Percentiles rank a stretch among this genome's conserved stretches.
Evolutionary conservation across 345 rosid species (phyloP).

Genomic region (Brassica juncea): DNA sequence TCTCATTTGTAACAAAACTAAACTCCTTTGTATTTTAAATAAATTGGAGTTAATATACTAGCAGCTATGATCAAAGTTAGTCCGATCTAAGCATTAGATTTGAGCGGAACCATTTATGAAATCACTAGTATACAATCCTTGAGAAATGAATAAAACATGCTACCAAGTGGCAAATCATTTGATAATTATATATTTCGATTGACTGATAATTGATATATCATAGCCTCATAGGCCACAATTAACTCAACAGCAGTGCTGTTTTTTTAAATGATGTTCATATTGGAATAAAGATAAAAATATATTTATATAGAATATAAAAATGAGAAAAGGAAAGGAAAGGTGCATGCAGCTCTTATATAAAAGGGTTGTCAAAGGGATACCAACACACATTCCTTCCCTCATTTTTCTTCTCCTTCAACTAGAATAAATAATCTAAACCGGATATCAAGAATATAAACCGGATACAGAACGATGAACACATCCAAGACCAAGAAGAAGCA

Average conservation of each 20-base stretch:
- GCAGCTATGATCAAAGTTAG: slow-evolving; percentile 8
- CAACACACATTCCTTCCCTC: slow-evolving; percentile 35
- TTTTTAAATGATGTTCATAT: not conserved
- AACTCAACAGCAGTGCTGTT: slow-evolving; percentile 26
- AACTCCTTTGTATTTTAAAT: not conserved
- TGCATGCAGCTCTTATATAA: slow-evolving; percentile 26
- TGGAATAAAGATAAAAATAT: slow-evolving; percentile 10
- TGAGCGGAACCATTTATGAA: not conserved
- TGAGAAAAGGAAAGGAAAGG: slow-evolving; percentile 19
- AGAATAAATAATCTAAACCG: not conserved
- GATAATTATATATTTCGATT: slow-evolving; percentile 25
- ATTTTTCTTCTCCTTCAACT: slow-evolving; percentile 14
- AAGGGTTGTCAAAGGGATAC: slow-evolving; percentile 23
- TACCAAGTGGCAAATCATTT: slow-evolving; percentile 37
- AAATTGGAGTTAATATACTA: not conserved
- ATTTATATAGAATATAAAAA: not conserved
- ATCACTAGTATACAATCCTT: slow-evolving; percentile 13
- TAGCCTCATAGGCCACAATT: slow-evolving; percentile 32
- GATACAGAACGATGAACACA: slow-evolving; percentile 47
- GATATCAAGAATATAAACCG: slow-evolving; percentile 7
- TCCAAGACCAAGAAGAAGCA: slow-evolving; percentile 59
- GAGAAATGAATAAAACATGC: slow-evolving; percentile 36
- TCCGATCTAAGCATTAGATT: slow-evolving; percentile 4
- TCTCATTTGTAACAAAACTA: not conserved
- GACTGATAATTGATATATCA: slow-evolving; percentile 25